Conservation (phyloP, 2,329 filamentous ascomycete genomes). For the Ceratocystis albifundus region DNA sequence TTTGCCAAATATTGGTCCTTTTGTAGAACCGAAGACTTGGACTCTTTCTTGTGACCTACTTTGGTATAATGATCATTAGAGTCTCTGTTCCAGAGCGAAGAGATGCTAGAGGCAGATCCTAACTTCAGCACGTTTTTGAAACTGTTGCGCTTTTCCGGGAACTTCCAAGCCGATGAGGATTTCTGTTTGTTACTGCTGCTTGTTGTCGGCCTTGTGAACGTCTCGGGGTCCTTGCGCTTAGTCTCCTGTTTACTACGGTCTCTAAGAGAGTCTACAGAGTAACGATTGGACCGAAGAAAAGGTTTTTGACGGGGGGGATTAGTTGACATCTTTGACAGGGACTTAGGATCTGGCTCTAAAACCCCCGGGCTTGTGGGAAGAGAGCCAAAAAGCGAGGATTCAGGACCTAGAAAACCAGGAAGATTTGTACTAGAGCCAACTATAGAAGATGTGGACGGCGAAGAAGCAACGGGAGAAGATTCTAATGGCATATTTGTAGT, state of each 20-base stretch:
- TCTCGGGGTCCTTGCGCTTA: constrained; percentile 3
- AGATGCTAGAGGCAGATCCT: constrained; percentile 14
- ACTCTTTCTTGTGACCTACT: constrained; percentile 13
- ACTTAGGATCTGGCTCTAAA: constrained; percentile 2
- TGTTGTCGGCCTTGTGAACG: neutral
- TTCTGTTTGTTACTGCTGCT: constrained; percentile 10
- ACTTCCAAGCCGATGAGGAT: constrained; percentile 7
- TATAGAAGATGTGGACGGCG: neutral
- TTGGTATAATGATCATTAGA: constrained; percentile 11
- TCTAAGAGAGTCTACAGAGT: constrained; percentile 9
- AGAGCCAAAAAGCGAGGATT: neutral
- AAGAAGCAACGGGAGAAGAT: neutral
- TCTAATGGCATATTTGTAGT: neutral
- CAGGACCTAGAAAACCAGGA: neutral
- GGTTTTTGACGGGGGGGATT: constrained; percentile 12
- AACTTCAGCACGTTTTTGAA: constrained; percentile 18
- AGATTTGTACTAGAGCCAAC: neutral
- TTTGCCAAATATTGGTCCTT: neutral
- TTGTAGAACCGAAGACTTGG: neutral
- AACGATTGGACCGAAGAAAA: constrained; percentile 12
- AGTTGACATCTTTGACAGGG: neutral
- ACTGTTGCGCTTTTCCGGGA: constrained; percentile 17
- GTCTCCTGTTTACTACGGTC: constrained; percentile 11
- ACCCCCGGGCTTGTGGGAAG: neutral
- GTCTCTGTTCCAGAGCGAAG: constrained; percentile 15